Evolutionary conservation across 1,284 basidiomycete species (phyloP).

Genomic region (Leccinum ponderosum): DNA sequence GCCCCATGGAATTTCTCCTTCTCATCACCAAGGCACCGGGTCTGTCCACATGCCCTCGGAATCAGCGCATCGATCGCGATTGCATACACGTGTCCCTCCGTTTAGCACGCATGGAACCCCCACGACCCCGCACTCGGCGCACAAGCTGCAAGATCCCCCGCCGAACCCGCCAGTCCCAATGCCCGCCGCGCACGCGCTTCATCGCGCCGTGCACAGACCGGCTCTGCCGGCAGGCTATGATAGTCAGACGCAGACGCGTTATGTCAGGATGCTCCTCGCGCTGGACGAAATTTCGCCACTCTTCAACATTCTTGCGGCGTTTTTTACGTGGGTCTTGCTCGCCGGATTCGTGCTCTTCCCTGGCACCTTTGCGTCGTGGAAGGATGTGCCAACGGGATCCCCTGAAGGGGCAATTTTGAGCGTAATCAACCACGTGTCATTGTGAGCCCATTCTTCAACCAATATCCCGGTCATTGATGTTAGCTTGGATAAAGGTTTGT

Average conservation of each 20-base stretch:
- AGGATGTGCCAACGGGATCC: conserved; percentile 28
- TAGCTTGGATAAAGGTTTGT: conserved; percentile 39
- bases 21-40: conserved; percentile 7
- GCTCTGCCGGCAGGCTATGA: conserved; percentile 25
- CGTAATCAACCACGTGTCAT: conserved; percentile 40
- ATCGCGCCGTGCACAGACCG: conserved; percentile 22
- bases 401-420: conserved; percentile 35
- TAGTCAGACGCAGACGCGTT: conserved; percentile 28
- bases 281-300: conserved; percentile 33
- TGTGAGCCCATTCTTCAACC: conserved; percentile 37
- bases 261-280: conserved; percentile 35
- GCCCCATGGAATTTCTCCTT: conserved; percentile 5
- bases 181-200: conserved; percentile 18
- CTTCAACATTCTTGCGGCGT: conserved; percentile 47
- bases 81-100: conserved; percentile 11
- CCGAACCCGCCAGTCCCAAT: background rate
- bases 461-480: conserved; percentile 8
- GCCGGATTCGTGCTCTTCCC: conserved; percentile 62
- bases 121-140: background rate
- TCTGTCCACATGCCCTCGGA: conserved; percentile 4
- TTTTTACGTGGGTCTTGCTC: conserved; percentile 60
- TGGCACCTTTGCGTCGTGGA: conserved; percentile 53
- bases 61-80: conserved; percentile 21
- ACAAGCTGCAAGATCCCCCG: conserved; percentile 4
- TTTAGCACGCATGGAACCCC: conserved; percentile 2